Percentiles rank a stretch among this genome's conserved stretches.
Evolutionary conservation across 2,329 filamentous ascomycete genomes (phyloP).

Genomic region (Zymoseptoria ardabiliae): DNA sequence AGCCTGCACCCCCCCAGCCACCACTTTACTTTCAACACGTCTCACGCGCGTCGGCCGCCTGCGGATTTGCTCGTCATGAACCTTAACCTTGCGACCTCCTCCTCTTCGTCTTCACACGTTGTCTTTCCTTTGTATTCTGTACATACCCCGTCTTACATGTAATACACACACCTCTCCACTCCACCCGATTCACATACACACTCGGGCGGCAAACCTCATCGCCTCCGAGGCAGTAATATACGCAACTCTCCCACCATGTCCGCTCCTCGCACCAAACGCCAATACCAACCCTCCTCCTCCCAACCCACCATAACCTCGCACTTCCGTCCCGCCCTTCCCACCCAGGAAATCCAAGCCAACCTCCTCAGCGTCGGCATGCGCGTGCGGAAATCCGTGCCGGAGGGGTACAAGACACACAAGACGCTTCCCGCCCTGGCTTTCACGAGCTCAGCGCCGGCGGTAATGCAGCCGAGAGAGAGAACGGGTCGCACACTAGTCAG

Average conservation of each 20-base stretch:
- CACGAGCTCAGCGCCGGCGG: slow-evolving; percentile 19
- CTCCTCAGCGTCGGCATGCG: slow-evolving; percentile 93
- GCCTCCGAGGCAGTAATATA: no score
- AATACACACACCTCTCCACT: background rate
- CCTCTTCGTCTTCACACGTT: background rate
- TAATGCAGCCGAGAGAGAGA: slow-evolving; percentile 23
- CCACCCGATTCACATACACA: background rate
- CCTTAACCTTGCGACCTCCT: background rate
- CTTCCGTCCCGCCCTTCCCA: background rate
- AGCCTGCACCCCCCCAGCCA: background rate
- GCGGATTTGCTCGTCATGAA: background rate
- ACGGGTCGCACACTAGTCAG: background rate
- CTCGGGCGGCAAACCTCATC: no score
- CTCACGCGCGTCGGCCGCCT: background rate
- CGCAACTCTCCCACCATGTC: background rate
- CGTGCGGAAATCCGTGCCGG: slow-evolving; percentile 82
- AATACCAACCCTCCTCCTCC: background rate
- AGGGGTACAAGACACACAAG: slow-evolving; percentile 79
- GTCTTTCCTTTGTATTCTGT: background rate
- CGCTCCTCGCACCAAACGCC: background rate
- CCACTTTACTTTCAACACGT: background rate
- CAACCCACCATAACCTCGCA: background rate
- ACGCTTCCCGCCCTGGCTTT: slow-evolving; percentile 21
- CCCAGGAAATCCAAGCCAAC: slow-evolving; percentile 59
- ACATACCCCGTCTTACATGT: background rate